phyloP scores from a whole-genome alignment of 1,284 basidiomycete species.

The Ustilago curta region DNA sequence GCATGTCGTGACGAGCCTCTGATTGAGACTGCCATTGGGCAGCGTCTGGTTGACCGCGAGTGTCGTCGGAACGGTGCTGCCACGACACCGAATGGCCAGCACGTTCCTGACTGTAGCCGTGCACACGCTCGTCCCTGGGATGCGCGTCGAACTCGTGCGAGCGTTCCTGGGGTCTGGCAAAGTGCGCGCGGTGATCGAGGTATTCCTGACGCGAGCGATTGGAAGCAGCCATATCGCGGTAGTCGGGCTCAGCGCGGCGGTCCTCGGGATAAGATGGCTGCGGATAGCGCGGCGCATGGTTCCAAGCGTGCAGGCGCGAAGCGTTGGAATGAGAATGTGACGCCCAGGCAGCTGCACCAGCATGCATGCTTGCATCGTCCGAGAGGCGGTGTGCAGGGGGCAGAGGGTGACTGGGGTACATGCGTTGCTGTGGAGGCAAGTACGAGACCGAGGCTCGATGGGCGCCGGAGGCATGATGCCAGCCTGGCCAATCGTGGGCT shows the following conservation, averaged over 20 bases:
- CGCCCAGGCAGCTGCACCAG: conserved; percentile 18
- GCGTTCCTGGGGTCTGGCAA: conserved; percentile 11
- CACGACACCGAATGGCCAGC: conserved; percentile 11
- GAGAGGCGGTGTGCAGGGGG: conserved; percentile 24
- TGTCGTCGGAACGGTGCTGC: conserved; percentile 13
- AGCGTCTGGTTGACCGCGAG: conserved; percentile 6
- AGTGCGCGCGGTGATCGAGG: conserved; percentile 9
- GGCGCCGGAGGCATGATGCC: conserved; percentile 21
- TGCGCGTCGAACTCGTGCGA: conserved; percentile 13
- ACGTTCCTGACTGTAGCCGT: conserved; percentile 7
- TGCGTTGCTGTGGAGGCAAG: conserved; percentile 18
- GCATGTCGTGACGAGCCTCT: conserved; percentile 12
- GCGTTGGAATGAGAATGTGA: conserved; percentile 5
- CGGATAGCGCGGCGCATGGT: conserved; percentile 13
- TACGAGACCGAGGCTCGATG: conserved; percentile 26
- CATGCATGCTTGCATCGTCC: conserved; percentile 16
- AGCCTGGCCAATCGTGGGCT: conserved; percentile 21
- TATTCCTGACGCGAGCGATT: conserved; percentile 14
- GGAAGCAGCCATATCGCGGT: conserved; percentile 17
- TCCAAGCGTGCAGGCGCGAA: conserved; percentile 18
- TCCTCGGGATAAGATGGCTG: conserved; percentile 19
- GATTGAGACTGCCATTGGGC: conserved; percentile 20
- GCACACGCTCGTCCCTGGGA: conserved; percentile 12
- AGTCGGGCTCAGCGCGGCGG: conserved; percentile 5
- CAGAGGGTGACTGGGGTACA: conserved; percentile 13